Evolutionary conservation across 257 asterid genomes (phyloP).

Genomic region (Coffea eugenioides): DNA sequence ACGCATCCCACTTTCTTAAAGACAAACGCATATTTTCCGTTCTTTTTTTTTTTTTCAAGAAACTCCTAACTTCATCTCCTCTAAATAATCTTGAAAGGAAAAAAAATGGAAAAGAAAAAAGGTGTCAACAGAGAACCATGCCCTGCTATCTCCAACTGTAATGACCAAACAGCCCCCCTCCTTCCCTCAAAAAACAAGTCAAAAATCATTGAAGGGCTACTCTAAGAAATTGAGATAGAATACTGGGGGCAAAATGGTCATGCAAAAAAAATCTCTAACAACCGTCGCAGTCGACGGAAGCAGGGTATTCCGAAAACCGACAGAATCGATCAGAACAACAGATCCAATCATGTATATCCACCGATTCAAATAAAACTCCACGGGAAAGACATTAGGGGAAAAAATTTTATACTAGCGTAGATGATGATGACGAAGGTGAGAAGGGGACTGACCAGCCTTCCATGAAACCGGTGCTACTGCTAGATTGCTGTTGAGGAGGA

Average conservation of each 20-base stretch:
- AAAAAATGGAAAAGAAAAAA: too few species aligned
- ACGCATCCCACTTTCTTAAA: neutral
- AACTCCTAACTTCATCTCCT: too few species aligned
- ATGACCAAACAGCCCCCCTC: too few species aligned
- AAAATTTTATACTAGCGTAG: neutral
- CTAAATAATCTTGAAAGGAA: too few species aligned
- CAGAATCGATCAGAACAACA: neutral
- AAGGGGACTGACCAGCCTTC: constrained; percentile 37
- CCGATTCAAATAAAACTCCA: neutral
- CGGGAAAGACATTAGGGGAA: too few species aligned
- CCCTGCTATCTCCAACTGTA: too few species aligned
- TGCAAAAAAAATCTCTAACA: neutral
- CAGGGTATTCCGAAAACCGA: too few species aligned
- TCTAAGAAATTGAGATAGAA: neutral
- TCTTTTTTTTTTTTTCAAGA: too few species aligned
- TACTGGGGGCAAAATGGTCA: neutral
- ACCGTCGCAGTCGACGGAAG: neutral
- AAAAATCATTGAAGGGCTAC: neutral
- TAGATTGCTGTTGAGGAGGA: constrained; percentile 33
- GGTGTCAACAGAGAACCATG: too few species aligned
- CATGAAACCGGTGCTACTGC: constrained; percentile 24
- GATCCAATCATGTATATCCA: neutral
- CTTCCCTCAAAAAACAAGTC: too few species aligned
- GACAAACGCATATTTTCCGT: too few species aligned
- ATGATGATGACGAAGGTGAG: neutral